Percentiles rank a stretch among this genome's conserved stretches.
phyloP scores from a whole-genome alignment of 495 filamentous ascomycete genomes.

The Xylaria telfairii region DNA sequence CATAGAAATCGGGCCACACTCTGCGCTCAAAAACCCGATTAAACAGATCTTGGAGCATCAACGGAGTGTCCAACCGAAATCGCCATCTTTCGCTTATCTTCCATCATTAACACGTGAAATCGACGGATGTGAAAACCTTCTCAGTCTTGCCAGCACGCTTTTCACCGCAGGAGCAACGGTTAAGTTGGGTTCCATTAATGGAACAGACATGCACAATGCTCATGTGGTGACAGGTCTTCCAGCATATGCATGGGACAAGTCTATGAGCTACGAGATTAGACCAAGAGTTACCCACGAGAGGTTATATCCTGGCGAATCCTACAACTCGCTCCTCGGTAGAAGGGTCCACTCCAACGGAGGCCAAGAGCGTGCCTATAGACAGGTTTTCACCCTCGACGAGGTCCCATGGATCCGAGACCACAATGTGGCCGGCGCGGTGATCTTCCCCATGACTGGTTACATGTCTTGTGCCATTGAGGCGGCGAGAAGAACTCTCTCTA shows the following conservation, averaged over 20 bases:
- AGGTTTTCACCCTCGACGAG: slow-evolving; percentile 43
- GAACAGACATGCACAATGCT: slow-evolving; percentile 34
- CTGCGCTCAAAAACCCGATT: slow-evolving; percentile 61
- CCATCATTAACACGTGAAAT: slow-evolving; percentile 31
- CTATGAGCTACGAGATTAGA: slow-evolving; percentile 38
- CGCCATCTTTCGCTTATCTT: slow-evolving; percentile 20
- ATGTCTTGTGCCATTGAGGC: slow-evolving; percentile 57
- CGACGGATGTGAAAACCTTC: slow-evolving; percentile 27
- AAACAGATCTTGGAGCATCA: slow-evolving; percentile 51
- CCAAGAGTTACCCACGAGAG: slow-evolving; percentile 42
- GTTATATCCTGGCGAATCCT: slow-evolving; percentile 39
- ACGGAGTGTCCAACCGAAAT: neutral
- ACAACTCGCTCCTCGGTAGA: slow-evolving; percentile 42
- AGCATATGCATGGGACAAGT: slow-evolving; percentile 48
- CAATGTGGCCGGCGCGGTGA: slow-evolving; percentile 32
- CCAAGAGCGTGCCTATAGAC: slow-evolving; percentile 46
- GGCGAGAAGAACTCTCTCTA: slow-evolving; percentile 25
- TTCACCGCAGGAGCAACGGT: slow-evolving; percentile 41
- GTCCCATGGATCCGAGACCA: slow-evolving; percentile 56
- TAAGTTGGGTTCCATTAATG: slow-evolving; percentile 39
- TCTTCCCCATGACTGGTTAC: slow-evolving; percentile 63
- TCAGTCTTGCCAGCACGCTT: slow-evolving; percentile 37
- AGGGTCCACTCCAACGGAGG: slow-evolving; percentile 41
- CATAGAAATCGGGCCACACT: slow-evolving; percentile 68
- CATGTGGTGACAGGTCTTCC: slow-evolving; percentile 38